phyloP scores from a whole-genome alignment of 2,329 filamentous ascomycete genomes.

The Colletotrichum higginsianum region DNA sequence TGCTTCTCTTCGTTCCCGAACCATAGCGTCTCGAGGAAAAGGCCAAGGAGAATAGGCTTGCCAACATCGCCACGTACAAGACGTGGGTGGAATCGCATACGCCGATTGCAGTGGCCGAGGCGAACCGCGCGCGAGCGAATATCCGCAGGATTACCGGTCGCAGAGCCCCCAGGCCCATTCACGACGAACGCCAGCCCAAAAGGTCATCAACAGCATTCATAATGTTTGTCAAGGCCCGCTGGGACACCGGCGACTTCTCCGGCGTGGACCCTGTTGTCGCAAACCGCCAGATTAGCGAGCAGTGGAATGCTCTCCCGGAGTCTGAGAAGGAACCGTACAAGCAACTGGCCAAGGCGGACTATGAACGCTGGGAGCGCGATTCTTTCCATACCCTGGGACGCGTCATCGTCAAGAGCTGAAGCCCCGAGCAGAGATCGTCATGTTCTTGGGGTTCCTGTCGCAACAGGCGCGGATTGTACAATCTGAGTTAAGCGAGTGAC shows the following conservation, averaged over 20 bases:
- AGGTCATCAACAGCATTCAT: constrained; percentile 51
- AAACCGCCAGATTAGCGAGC: constrained; percentile 47
- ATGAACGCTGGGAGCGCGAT: constrained; percentile 51
- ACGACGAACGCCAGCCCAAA: constrained; percentile 65
- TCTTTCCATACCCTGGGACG: constrained; percentile 45
- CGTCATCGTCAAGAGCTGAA: not conserved
- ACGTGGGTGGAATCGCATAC: constrained; percentile 64
- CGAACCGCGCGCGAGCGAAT: constrained; percentile 63
- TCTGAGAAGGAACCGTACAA: constrained; percentile 59
- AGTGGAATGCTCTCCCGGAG: constrained; percentile 61
- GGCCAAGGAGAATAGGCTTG: constrained; percentile 56
- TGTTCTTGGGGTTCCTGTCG: not conserved
- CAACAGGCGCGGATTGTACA: not conserved
- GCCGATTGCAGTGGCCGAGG: constrained; percentile 56
- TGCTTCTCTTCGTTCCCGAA: not conserved
- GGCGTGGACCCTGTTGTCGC: constrained; percentile 41
- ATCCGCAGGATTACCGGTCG: constrained; percentile 54
- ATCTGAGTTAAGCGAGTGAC: not conserved
- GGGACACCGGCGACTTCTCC: constrained; percentile 48
- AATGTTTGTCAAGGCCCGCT: constrained; percentile 57
- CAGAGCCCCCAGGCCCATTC: constrained; percentile 52
- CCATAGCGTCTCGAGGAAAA: constrained; percentile 54
- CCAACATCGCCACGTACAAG: constrained; percentile 58
- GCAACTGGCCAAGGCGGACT: constrained; percentile 50
- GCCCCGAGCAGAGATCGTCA: not conserved